phyloP scores from a whole-genome alignment of 257 asterid genomes.

The Ehretia macrophylla region DNA sequence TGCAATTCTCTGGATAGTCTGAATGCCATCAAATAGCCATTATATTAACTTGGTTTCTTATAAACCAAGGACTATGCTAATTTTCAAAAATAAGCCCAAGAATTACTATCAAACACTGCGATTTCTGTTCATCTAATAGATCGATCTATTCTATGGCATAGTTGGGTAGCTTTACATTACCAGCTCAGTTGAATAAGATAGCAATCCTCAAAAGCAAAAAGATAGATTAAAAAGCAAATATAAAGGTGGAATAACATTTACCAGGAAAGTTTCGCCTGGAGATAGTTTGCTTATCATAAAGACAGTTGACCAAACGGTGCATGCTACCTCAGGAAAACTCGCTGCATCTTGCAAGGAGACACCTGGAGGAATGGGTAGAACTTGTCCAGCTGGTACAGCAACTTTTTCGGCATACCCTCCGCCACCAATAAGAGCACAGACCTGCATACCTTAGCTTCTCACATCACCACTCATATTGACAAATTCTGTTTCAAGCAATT shows the following conservation, averaged over 20 bases:
- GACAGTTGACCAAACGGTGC: slow-evolving; percentile 96
- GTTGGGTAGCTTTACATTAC: neutral
- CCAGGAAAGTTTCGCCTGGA: slow-evolving; percentile 81
- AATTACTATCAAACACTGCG: too few relatives aligned
- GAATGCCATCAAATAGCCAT: too few relatives aligned
- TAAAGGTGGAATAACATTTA: slow-evolving; percentile 20
- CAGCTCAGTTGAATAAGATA: neutral
- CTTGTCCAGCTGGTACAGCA: slow-evolving; percentile 75
- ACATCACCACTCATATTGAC: slow-evolving; percentile 8
- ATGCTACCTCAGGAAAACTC: slow-evolving; percentile 87
- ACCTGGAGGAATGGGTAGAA: slow-evolving; percentile 80
- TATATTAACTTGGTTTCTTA: too few relatives aligned
- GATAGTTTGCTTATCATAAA: slow-evolving; percentile 83
- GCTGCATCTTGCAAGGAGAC: slow-evolving; percentile 94
- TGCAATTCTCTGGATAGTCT: too few relatives aligned
- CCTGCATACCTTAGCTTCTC: slow-evolving; percentile 36
- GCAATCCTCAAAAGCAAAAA: neutral
- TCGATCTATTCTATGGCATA: neutral
- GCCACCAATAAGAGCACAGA: slow-evolving; percentile 89
- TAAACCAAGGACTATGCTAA: too few relatives aligned
- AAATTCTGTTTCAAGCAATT: too few relatives aligned
- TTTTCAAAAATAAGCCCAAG: too few relatives aligned
- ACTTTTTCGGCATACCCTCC: slow-evolving; percentile 98
- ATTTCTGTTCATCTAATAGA: too few relatives aligned
- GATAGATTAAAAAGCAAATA: neutral